These are phyloP conservation scores for Cladophialophora immunda DNA, from an alignment of 2,329 filamentous ascomycete genomes.

Conservation along the genomic window DNA sequence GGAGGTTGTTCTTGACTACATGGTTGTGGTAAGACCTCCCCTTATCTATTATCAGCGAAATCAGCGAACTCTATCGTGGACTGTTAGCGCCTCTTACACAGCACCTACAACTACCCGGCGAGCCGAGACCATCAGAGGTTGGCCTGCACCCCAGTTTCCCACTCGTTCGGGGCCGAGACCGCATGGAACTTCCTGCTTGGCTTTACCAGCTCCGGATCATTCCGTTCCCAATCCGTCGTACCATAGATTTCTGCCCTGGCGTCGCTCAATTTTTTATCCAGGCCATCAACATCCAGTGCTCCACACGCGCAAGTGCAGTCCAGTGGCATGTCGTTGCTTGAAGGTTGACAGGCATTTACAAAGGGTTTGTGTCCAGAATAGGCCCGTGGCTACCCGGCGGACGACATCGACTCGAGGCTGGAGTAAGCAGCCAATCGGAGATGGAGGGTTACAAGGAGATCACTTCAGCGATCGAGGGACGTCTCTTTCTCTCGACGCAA, in stretches of 20 bases:
- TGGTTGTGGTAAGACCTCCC: neutral
- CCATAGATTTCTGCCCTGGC: neutral
- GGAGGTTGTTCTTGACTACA: neutral
- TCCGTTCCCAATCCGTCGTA: neutral
- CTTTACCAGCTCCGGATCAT: neutral
- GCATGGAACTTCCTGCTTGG: too few species aligned
- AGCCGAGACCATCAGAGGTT: neutral
- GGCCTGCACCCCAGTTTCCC: neutral
- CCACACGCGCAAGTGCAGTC: neutral
- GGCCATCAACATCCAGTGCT: neutral
- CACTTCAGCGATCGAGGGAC: slow-evolving; percentile 20
- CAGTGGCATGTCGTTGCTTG: neutral
- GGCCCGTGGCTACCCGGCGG: neutral
- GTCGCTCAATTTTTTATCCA: neutral
- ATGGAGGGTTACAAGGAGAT: slow-evolving; percentile 24
- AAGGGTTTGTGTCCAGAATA: neutral
- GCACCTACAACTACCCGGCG: neutral
- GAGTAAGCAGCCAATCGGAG: neutral
- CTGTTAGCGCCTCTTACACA: neutral
- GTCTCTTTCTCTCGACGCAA: slow-evolving; percentile 18
- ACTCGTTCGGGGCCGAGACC: neutral
- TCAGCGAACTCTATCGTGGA: neutral
- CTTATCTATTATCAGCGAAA: neutral
- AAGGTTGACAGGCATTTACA: neutral
- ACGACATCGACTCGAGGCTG: neutral